phyloP scores from a whole-genome alignment of 192 early-diverging fungal species.

The Fimicolochytrium jonesii region DNA sequence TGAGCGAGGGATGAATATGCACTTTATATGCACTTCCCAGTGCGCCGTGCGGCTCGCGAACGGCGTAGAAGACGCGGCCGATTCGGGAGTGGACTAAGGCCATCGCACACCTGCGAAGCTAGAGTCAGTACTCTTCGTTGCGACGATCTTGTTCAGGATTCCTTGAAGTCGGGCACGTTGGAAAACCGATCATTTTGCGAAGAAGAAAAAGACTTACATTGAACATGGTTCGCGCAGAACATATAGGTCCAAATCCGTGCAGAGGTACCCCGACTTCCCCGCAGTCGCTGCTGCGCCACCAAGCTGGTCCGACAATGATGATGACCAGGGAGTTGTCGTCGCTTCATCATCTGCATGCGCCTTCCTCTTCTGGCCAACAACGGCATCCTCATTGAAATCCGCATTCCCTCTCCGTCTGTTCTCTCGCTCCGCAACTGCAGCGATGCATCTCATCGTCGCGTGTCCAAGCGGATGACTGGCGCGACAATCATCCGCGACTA shows the following conservation, averaged over 20 bases:
- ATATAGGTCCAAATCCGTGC: slow-evolving; percentile 79
- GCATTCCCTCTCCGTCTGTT: too few relatives aligned
- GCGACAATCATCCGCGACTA: slow-evolving; percentile 43
- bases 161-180: too few relatives aligned
- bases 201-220: slow-evolving; percentile 55
- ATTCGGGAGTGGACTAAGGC: slow-evolving; percentile 91
- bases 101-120: slow-evolving; percentile 73
- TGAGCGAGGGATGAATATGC: slow-evolving; percentile 63
- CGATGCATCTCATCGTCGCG: slow-evolving; percentile 77
- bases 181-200: neutral
- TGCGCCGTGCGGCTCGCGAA: slow-evolving; percentile 28
- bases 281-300: neutral
- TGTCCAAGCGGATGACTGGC: slow-evolving; percentile 67
- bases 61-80: slow-evolving; percentile 73
- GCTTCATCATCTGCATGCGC: neutral
- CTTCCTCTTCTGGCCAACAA: neutral
- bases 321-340: neutral
- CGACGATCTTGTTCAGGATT: too few relatives aligned
- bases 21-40: slow-evolving; percentile 60
- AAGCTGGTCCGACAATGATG: too few relatives aligned
- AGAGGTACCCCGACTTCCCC: slow-evolving; percentile 59
- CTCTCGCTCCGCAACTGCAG: slow-evolving; percentile 57
- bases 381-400: neutral
- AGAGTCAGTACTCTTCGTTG: slow-evolving; percentile 3
- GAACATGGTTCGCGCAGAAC: slow-evolving; percentile 79